Base-by-base conservation (phyloP, 768 basidiomycete species). In the Russula compacta region DNA sequence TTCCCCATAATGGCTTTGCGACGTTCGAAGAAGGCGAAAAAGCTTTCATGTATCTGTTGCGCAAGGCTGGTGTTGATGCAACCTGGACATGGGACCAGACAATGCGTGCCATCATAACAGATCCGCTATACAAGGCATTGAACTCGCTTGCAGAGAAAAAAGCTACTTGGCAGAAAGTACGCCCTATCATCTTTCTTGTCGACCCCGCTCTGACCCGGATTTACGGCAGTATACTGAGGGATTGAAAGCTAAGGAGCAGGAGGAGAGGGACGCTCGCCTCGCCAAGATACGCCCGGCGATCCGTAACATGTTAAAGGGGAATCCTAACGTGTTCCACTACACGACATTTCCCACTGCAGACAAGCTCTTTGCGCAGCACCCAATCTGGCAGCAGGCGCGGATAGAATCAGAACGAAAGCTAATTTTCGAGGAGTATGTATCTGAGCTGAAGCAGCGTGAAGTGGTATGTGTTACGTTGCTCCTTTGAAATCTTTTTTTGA, bases 11-110 rank as follows among this genome's bases (percentile, higher is more conserved):
- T 61, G 93, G 93, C 4, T 98, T 95, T 68, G 67, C 80, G 48
- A 95, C 90, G 6, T 73, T 84, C 11, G 90, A 92, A 68, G 92
- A 97, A 68, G 94, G 92, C 21, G 94, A 97, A 72, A 89, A 90
- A 70, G 97, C 95, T 12, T 99, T 99, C 72, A 83, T 85, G 69
- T 90, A 90, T 75, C 77, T 99, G 59, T 74, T 99, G 67, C 81
- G 87, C 67, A 92, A 92, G 74, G 87, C 90, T 49, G 91, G 91
- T 36, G 89, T 98, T 46, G 91, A 92, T 73, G 85, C 88, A 48
- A 86, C 81, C 65, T 98, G 92, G 90, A 92, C 92, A 39, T 99
- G 97, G 97, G 97, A 99, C 72, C 86, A 91, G 76, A 93, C 94
- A 55, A 97, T 98, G 91, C 83, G 95, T 71, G 89, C 92, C 68